Base-by-base conservation (phyloP, 1,139 yeast genomes). In the Zygoascus sp. region DNA sequence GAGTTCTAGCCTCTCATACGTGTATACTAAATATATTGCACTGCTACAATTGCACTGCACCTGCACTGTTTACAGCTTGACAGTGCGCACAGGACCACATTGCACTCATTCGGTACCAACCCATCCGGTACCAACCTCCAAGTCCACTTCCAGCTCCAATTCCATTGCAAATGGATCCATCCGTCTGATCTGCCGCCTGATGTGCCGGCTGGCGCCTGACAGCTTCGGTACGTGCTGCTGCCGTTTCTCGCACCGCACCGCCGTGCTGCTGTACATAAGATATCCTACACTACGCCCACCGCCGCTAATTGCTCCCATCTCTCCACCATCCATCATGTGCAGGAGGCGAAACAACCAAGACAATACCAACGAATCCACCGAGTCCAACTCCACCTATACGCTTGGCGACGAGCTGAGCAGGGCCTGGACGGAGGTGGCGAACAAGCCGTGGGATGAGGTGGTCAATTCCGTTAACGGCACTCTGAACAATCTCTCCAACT, bases 1-100 rank as follows among this genome's bases (percentile, higher is more conserved):
- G 80, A 77, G 53, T 68, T 65, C 51, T 70, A 58, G 40, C 17
- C 13, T 15, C 13, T 13, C 13, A 3, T 13, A n/a, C 13, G 17
- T n/a, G 34, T 30, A 30, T 30, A 30, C 13, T 30, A n/a, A 30
- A 30, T 25, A 30, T 30, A 30, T 30, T n/a, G 15, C 17, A 23
- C 10, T 23, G 10, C 27, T 23, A 7, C 27, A 23, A 23, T 23
- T 7, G 10, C 10, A 23, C 27, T n/a, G n/a, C n/a, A n/a, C n/a
- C n/a, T n/a, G n/a, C n/a, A n/a, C n/a, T n/a, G n/a, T n/a, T n/a
- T n/a, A n/a, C n/a, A n/a, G n/a, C n/a, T n/a, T n/a, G n/a, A n/a
- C n/a, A n/a, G n/a, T n/a, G n/a, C n/a, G n/a, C n/a, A n/a, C n/a
- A n/a, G n/a, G n/a, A n/a, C n/a, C n/a, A n/a, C n/a, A n/a, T n/a